Conservation (phyloP, 768 basidiomycete genomes). For the Russula griseocarnosa region DNA sequence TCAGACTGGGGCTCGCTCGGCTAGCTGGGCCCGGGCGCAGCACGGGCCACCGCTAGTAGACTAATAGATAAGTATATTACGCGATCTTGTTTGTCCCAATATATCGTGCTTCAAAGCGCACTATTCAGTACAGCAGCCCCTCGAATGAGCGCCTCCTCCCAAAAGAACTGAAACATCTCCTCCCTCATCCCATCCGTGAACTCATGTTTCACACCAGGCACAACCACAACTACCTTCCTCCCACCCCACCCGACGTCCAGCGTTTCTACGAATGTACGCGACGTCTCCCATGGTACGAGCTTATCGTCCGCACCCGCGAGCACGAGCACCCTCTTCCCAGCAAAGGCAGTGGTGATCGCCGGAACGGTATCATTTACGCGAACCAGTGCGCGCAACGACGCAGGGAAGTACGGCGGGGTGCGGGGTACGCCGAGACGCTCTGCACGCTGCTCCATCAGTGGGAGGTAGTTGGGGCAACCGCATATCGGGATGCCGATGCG, state of each 20-base stretch:
- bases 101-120: neutral
- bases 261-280: constrained; percentile 33
- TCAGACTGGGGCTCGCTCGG: too few species aligned
- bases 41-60: too few species aligned
- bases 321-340: constrained; percentile 69
- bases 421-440: constrained; percentile 40
- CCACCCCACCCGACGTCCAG: constrained; percentile 34
- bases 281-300: constrained; percentile 37
- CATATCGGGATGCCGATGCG: constrained; percentile 44
- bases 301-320: constrained; percentile 51
- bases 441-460: constrained; percentile 57
- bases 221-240: constrained; percentile 33
- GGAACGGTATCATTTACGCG: constrained; percentile 43
- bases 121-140: neutral
- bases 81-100: too few species aligned
- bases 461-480: constrained; percentile 67
- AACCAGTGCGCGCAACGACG: constrained; percentile 48
- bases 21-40: too few species aligned
- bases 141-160: constrained; percentile 27
- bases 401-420: constrained; percentile 55
- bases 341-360: constrained; percentile 51
- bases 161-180: constrained; percentile 28
- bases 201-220: constrained; percentile 37
- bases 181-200: constrained; percentile 39
- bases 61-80: too few species aligned